These are phyloP conservation scores for Micractinium conductrix DNA, from an alignment of 139 green algal species.

Conservation along the genomic window DNA sequence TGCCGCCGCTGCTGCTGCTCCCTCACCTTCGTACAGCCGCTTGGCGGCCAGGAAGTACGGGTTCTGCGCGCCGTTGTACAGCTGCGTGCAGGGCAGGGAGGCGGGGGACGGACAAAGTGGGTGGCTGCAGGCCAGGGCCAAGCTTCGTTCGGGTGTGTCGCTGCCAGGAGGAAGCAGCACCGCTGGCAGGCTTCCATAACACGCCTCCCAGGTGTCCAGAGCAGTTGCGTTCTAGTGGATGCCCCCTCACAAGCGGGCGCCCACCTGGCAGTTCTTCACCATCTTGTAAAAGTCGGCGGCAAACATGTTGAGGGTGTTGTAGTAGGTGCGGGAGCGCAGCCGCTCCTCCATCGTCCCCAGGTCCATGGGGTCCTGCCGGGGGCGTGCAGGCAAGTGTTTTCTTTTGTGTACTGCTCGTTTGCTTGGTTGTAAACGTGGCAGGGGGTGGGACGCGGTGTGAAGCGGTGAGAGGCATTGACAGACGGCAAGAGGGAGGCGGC, in stretches of 20 bases:
- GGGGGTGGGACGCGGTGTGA: neutral
- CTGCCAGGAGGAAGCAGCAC: too few species aligned
- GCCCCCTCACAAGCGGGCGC: neutral
- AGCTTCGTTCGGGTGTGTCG: too few species aligned
- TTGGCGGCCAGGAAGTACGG: conserved; percentile 30
- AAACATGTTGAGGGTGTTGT: conserved; percentile 96
- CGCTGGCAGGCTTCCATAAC: too few species aligned
- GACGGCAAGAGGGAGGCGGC: too few species aligned
- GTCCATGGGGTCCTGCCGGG: conserved; percentile 84
- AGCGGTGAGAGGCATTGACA: neutral
- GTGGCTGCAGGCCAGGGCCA: too few species aligned
- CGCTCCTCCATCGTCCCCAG: conserved; percentile 72
- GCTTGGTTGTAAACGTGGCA: neutral
- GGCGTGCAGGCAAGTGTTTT: too few species aligned
- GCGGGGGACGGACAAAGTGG: neutral
- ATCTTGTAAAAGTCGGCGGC: conserved; percentile 56
- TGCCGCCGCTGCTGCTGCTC: too few species aligned
- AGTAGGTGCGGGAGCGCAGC: conserved; percentile 72
- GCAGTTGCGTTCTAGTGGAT: neutral
- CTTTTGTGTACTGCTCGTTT: too few species aligned
- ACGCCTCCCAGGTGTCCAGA: too few species aligned
- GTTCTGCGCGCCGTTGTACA: conserved; percentile 26
- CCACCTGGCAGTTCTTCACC: conserved; percentile 36
- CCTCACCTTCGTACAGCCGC: conserved; percentile 21
- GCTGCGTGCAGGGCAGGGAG: neutral